phyloP scores from a whole-genome alignment of 140 eudicot species.

The Cichorium intybus region DNA sequence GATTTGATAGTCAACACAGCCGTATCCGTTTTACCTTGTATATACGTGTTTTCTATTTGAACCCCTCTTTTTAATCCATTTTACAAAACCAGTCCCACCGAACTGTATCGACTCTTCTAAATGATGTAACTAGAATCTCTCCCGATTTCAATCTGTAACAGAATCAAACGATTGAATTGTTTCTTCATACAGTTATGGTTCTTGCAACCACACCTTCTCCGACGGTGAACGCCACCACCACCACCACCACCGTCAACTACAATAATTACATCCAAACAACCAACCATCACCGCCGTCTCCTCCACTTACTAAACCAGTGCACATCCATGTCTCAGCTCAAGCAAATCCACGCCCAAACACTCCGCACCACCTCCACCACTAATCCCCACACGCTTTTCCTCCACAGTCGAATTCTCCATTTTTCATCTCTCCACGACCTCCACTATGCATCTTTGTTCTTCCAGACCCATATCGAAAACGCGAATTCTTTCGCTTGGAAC shows the following conservation, averaged over 20 bases:
- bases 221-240: not conserved
- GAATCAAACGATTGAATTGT: not conserved
- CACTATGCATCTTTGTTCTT: constrained; percentile 48
- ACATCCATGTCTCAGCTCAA: constrained; percentile 58
- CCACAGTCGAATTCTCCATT: constrained; percentile 54
- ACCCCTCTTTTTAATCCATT: no score
- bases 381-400: constrained; percentile 53
- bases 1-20: no score
- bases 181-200: not conserved
- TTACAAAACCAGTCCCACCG: no score
- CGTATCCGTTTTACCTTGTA: no score
- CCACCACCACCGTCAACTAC: constrained; percentile 16
- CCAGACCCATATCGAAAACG: constrained; percentile 35
- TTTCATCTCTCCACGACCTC: constrained; percentile 54
- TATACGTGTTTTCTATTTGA: no score
- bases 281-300: constrained; percentile 47
- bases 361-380: constrained; percentile 53
- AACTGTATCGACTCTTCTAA: no score
- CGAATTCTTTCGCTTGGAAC: constrained; percentile 78
- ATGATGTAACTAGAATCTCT: no score
- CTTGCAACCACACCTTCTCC: constrained; percentile 17
- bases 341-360: constrained; percentile 75
- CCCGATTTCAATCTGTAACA: not conserved
- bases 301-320: constrained; percentile 44
- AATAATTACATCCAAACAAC: constrained; percentile 10